Evolutionary conservation across 140 eudicot genomes (phyloP).

Genomic region (Erigeron philadelphicus): DNA sequence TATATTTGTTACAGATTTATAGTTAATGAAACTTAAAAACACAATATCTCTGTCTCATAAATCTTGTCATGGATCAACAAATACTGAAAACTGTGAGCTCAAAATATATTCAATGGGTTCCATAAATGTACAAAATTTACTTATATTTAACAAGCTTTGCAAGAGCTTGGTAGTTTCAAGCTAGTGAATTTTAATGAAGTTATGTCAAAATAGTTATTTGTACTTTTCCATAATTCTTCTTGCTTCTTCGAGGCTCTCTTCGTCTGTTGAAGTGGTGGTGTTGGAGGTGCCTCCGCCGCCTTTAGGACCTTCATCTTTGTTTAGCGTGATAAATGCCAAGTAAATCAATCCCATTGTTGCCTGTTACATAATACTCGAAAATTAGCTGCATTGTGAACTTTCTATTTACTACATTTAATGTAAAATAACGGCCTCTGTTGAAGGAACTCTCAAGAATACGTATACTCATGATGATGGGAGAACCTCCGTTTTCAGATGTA

Average conservation of each 20-base stretch:
- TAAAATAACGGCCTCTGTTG: background rate
- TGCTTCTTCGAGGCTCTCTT: slow-evolving; percentile 79
- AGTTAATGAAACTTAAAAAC: too few species aligned
- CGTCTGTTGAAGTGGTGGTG: slow-evolving; percentile 37
- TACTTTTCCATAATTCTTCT: slow-evolving; percentile 92
- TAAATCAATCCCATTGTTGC: slow-evolving; percentile 78
- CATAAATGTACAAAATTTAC: slow-evolving; percentile 27
- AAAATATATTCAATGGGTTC: slow-evolving; percentile 1
- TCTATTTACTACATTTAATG: background rate
- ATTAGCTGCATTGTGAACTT: slow-evolving; percentile 12
- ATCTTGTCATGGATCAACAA: slow-evolving; percentile 2
- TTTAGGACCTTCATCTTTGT: slow-evolving; percentile 75
- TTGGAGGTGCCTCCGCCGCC: slow-evolving; percentile 23
- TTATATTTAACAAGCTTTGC: slow-evolving; percentile 7
- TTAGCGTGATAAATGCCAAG: slow-evolving; percentile 60
- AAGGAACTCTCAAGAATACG: background rate
- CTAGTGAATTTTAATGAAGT: slow-evolving; percentile 11
- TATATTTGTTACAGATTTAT: too few species aligned
- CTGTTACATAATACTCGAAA: slow-evolving; percentile 33
- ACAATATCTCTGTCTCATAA: background rate
- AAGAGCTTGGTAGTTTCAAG: background rate
- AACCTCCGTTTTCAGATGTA: background rate
- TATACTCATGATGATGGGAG: background rate
- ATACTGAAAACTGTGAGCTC: background rate
- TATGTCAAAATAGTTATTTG: slow-evolving; percentile 36